phyloP scores from a whole-genome alignment of 768 basidiomycete species.

The Macrolepiota fuliginosa region DNA sequence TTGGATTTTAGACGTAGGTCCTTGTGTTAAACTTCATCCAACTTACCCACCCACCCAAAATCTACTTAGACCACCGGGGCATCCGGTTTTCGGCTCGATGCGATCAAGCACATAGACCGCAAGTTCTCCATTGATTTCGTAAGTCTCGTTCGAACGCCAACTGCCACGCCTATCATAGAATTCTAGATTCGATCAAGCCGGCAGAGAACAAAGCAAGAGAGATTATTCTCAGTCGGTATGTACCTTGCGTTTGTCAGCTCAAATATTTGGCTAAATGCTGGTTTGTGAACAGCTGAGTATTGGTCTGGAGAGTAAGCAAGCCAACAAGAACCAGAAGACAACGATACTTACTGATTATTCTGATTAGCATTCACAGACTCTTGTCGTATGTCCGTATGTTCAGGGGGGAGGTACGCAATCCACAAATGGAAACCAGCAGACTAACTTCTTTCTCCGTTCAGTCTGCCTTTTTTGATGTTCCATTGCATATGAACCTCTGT shows the following conservation, averaged over 20 bases:
- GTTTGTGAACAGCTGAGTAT: constrained; percentile 61
- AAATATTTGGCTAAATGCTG: background rate
- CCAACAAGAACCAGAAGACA: background rate
- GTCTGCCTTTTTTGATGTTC: constrained; percentile 90
- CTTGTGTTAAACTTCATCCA: background rate
- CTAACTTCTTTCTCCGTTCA: constrained; percentile 26
- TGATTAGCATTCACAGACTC: constrained; percentile 36
- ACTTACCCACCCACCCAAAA: background rate
- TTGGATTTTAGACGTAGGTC: constrained; percentile 60
- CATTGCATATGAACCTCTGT: constrained; percentile 82
- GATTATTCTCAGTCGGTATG: constrained; percentile 59
- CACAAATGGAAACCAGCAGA: background rate
- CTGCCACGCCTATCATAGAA: background rate
- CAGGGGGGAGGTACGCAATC: constrained; percentile 54
- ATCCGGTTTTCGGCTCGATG: constrained; percentile 82
- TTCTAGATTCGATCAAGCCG: constrained; percentile 54
- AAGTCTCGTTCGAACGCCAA: constrained; percentile 19
- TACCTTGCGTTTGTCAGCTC: background rate
- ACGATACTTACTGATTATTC: constrained; percentile 20
- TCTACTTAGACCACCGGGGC: constrained; percentile 58
- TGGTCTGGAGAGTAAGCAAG: constrained; percentile 69
- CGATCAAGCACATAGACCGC: constrained; percentile 86
- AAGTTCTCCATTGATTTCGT: constrained; percentile 72
- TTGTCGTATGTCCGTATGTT: constrained; percentile 59
- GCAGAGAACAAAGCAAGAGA: constrained; percentile 35